Evolutionary conservation across 2,329 filamentous ascomycete species (phyloP), one percentile per base, ranked within the genome.

Genomic region (Sclerotinia subarctica): DNA sequence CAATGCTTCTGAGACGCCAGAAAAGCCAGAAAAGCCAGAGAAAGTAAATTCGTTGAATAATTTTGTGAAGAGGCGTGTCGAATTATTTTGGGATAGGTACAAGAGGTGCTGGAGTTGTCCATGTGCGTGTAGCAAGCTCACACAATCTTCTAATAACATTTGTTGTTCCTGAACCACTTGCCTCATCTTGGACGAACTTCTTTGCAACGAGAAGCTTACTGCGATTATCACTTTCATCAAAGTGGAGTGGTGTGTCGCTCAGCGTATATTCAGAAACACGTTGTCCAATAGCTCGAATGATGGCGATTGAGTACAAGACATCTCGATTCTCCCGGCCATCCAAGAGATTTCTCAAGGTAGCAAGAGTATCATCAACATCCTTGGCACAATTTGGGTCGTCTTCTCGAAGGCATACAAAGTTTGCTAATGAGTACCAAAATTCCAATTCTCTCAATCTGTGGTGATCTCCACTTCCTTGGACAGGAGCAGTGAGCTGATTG

Each of bases 281-380:
- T 44, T 88, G 87, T 57, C 90, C 88, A 62, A 93, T 83, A 70
- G 94, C 88, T 35, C 93, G 88, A 21, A 91, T 88, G 67, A 96
- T 87, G 11, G 91, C 92, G 72, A 97, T 90, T 0, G 92, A 95
- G 79, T 97, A 97, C 68, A 97, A 86, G 24, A 97, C 90, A 77
- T 97, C 93, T 65, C 94, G 88, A 75, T 94, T 95, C 80, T 97
- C 94, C 32, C 90, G 86, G 59, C 90, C 90, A 73, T 93, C 90
- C 17, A 97, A 83, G 29, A 94, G 83, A 67, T 84, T 84, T 44
- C 92, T 88, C 78, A 93, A 86, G 64, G 84, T 84, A 5, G 79
- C 79, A 42, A 97, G 81, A 1, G 87, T 85, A 35, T 88, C 84
- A 65, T 93, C 89, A 47, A 92, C 86, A 66, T 85, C 82, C 73